These are phyloP conservation scores for Ophiostoma piceae DNA, from an alignment of 2,329 filamentous ascomycete genomes.

Conservation along the genomic window DNA sequence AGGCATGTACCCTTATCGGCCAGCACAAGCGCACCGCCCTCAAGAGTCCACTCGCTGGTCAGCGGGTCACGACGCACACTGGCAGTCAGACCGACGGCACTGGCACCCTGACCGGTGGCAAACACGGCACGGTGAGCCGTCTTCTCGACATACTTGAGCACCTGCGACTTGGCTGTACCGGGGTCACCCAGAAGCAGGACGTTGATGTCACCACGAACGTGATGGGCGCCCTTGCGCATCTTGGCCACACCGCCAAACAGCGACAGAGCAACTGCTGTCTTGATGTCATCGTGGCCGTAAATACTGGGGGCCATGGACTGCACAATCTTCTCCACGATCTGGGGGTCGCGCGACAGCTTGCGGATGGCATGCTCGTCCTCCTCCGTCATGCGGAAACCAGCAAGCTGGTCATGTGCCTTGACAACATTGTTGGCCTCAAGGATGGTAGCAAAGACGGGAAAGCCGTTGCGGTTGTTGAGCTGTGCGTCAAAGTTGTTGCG, in stretches of 20 bases:
- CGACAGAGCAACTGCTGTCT: conserved; percentile 90
- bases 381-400: conserved; percentile 90
- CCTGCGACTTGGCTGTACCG: conserved; percentile 95
- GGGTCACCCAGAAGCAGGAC: conserved; percentile 93
- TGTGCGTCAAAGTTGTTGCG: conserved; percentile 97
- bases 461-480: conserved; percentile 96
- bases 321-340: conserved; percentile 89
- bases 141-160: conserved; percentile 96
- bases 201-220: conserved; percentile 96
- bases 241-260: conserved; percentile 95
- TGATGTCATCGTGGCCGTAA: conserved; percentile 94
- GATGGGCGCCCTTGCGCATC: conserved; percentile 78
- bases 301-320: conserved; percentile 94
- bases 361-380: conserved; percentile 91
- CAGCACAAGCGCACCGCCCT: conserved; percentile 90
- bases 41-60: conserved; percentile 94
- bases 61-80: conserved; percentile 92
- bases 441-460: conserved; percentile 96
- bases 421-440: conserved; percentile 96
- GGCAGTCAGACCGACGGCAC: conserved; percentile 93
- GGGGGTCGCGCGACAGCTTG: conserved; percentile 77
- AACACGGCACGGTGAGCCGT: conserved; percentile 96
- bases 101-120: conserved; percentile 93
- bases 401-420: conserved; percentile 95
- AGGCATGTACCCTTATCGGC: conserved; percentile 92